A percentile compares a stretch with the other conserved stretches of the same genome.
Evolutionary conservation across 129 eudicot genomes (phyloP).

Genomic region (Arctium lappa): DNA sequence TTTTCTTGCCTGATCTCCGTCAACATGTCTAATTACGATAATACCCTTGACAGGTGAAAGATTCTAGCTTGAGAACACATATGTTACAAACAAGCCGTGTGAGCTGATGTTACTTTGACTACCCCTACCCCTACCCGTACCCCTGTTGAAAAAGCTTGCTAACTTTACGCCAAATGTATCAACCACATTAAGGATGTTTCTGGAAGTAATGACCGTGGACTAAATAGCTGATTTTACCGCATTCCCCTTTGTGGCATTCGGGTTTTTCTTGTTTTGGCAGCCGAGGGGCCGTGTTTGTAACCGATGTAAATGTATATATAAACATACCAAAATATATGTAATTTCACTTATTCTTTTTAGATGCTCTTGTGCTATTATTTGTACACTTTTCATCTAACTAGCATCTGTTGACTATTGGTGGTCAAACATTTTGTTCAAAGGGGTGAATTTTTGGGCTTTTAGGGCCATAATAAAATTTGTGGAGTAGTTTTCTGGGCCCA

Average conservation of each 20-base stretch:
- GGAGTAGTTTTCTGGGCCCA: slow-evolving; percentile 13
- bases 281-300: slow-evolving; percentile 13
- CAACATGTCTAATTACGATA: background rate
- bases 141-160: slow-evolving; percentile 34
- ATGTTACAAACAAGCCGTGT: slow-evolving; percentile 50
- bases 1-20: background rate
- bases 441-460: slow-evolving; percentile 2
- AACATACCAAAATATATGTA: slow-evolving; percentile 11
- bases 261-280: slow-evolving; percentile 11
- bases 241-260: slow-evolving; percentile 14
- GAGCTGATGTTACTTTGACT: slow-evolving; percentile 49
- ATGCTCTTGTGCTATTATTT: slow-evolving; percentile 7
- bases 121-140: slow-evolving; percentile 27
- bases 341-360: slow-evolving; percentile 21
- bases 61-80: slow-evolving; percentile 87
- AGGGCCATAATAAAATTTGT: background rate
- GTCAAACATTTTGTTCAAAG: background rate
- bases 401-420: background rate
- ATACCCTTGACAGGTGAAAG: slow-evolving; percentile 62
- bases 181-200: slow-evolving; percentile 11
- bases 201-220: slow-evolving; percentile 19
- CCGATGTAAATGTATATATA: slow-evolving; percentile 33
- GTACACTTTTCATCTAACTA: background rate
- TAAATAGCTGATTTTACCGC: slow-evolving; percentile 25
- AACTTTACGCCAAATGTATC: slow-evolving; percentile 36